These are phyloP conservation scores for Cucumis hystrix DNA, from an alignment of 306 rosid species.

Conservation along the genomic window DNA sequence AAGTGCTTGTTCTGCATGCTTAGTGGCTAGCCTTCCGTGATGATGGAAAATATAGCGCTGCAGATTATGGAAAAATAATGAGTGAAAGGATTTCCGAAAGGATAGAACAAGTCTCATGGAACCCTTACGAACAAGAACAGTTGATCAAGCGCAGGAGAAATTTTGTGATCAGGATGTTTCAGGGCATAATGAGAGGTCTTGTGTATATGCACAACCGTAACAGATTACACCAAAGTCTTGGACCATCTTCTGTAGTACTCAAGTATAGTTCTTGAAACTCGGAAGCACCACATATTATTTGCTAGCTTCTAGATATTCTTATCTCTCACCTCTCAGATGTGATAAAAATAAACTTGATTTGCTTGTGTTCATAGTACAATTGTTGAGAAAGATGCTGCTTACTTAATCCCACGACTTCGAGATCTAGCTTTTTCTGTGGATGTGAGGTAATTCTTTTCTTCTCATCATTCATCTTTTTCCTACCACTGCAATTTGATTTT, in stretches of 20 bases:
- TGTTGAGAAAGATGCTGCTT: conserved; percentile 57
- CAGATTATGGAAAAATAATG: conserved; percentile 66
- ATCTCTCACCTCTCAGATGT: not conserved
- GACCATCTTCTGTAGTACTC: conserved; percentile 79
- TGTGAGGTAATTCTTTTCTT: conserved; percentile 34
- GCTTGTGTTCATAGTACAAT: conserved; percentile 46
- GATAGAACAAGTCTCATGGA: conserved; percentile 44
- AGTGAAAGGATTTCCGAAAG: conserved; percentile 51
- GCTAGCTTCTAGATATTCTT: not conserved
- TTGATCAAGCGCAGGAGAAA: conserved; percentile 41
- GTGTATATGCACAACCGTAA: conserved; percentile 65
- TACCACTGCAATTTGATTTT: not conserved
- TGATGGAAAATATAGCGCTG: conserved; percentile 72
- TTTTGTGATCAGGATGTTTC: conserved; percentile 52
- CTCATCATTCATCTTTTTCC: not conserved
- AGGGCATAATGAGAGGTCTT: conserved; percentile 72
- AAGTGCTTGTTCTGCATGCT: conserved; percentile 7
- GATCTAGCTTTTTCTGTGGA: conserved; percentile 90
- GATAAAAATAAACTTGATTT: not conserved
- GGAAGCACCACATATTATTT: conserved; percentile 6
- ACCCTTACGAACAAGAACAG: conserved; percentile 48
- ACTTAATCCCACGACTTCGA: conserved; percentile 76
- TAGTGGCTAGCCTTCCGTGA: conserved; percentile 99
- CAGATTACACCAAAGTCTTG: conserved; percentile 92
- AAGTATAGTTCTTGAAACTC: conserved; percentile 54